Percentiles rank a stretch among this genome's conserved stretches.
These are phyloP conservation scores for Stagonosporopsis cucurbitacearum DNA, from an alignment of 2,329 filamentous ascomycete species.

Conservation along the genomic window DNA sequence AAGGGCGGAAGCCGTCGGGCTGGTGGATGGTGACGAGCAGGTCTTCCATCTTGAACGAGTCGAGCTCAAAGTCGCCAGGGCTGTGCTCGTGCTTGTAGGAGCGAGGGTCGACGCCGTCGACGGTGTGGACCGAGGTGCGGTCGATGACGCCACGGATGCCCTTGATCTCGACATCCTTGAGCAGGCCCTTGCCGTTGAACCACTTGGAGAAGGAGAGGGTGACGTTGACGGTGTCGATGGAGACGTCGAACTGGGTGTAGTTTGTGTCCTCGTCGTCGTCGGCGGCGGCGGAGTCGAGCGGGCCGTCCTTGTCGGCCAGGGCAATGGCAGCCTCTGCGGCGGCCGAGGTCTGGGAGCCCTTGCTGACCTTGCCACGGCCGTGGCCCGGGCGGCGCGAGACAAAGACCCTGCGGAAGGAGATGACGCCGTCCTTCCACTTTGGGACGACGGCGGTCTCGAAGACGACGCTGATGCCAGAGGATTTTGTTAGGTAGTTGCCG, in stretches of 20 bases:
- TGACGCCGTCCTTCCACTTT: constrained; percentile 93
- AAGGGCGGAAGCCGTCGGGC: constrained; percentile 88
- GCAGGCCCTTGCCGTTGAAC: constrained; percentile 94
- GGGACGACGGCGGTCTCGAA: constrained; percentile 98
- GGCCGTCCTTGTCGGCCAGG: constrained; percentile 43
- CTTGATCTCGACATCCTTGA: constrained; percentile 92
- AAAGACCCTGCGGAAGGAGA: constrained; percentile 95
- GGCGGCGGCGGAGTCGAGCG: constrained; percentile 12
- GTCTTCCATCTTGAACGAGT: constrained; percentile 95
- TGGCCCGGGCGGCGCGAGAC: constrained; percentile 90
- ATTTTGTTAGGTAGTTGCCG: constrained; percentile 93
- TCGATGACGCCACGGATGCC: constrained; percentile 93
- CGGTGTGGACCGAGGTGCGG: constrained; percentile 80
- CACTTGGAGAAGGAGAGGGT: constrained; percentile 97
- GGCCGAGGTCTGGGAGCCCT: constrained; percentile 84
- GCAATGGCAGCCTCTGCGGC: constrained; percentile 80
- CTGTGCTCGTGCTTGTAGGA: constrained; percentile 87
- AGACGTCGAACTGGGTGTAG: constrained; percentile 96
- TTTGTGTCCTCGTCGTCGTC: constrained; percentile 80
- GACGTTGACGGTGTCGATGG: constrained; percentile 93
- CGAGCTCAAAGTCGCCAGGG: constrained; percentile 95
- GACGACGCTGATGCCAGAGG: constrained; percentile 89
- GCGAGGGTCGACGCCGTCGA: constrained; percentile 76
- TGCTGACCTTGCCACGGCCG: constrained; percentile 80
- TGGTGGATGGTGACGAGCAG: constrained; percentile 91